Percentiles rank a stretch among this genome's conserved stretches.
phyloP scores from a whole-genome alignment of 495 filamentous ascomycete species.

The Penicillium subrubescens region DNA sequence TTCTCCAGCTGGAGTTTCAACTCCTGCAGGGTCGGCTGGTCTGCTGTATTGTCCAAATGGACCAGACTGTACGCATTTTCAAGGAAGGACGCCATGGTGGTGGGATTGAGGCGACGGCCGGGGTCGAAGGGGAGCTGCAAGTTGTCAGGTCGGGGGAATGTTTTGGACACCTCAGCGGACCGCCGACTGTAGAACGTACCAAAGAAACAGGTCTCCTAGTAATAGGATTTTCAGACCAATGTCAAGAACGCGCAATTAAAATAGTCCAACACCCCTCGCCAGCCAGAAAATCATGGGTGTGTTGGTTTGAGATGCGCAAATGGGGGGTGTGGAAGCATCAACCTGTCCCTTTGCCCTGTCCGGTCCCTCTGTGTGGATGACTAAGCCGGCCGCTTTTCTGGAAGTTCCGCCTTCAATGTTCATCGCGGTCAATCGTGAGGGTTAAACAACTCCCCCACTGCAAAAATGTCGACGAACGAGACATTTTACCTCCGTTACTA shows the following conservation, averaged over 20 bases:
- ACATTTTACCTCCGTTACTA: conserved; percentile 98
- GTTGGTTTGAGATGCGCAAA: conserved; percentile 35
- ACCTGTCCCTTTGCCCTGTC: conserved; percentile 50
- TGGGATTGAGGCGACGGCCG: conserved; percentile 25
- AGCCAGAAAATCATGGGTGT: conserved; percentile 43
- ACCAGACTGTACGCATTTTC: conserved; percentile 94
- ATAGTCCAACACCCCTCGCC: conserved; percentile 47
- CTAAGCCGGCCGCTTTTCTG: conserved; percentile 42
- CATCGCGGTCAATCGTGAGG: conserved; percentile 13
- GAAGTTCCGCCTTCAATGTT: conserved; percentile 25
- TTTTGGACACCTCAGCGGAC: conserved; percentile 36
- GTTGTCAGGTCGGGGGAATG: conserved; percentile 44
- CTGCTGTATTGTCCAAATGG: conserved; percentile 91
- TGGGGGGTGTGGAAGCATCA: conserved; percentile 35
- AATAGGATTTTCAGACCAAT: conserved; percentile 21
- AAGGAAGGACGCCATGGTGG: conserved; percentile 90
- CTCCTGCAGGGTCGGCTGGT: conserved; percentile 87
- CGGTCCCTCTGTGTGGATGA: conserved; percentile 54
- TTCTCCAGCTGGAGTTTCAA: conserved; percentile 94
- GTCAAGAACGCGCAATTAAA: conserved; percentile 33
- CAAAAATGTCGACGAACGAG: conserved; percentile 63
- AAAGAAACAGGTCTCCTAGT: conserved; percentile 30
- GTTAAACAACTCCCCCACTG: neutral
- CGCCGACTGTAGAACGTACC: conserved; percentile 23
- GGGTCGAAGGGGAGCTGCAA: conserved; percentile 40